Percentiles rank a stretch among this genome's conserved stretches.
phyloP scores from a whole-genome alignment of 495 filamentous ascomycete genomes.

The Hypoxylon fragiforme region DNA sequence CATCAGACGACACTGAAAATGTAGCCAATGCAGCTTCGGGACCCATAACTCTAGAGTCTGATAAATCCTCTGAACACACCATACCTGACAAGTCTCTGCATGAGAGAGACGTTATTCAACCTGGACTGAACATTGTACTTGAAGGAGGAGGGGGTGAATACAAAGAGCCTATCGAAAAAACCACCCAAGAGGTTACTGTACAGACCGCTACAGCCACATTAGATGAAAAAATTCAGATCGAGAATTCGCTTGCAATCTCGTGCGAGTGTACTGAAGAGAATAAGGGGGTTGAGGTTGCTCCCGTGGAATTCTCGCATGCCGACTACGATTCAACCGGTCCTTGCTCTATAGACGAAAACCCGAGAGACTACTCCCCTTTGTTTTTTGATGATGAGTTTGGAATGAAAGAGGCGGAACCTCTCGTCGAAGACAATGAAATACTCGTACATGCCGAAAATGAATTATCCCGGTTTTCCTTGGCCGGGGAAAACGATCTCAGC shows the following conservation, averaged over 20 bases:
- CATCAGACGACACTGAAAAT: neutral
- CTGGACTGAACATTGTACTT: neutral
- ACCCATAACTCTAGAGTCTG: neutral
- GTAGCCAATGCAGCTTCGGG: neutral
- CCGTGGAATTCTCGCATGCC: too few species aligned
- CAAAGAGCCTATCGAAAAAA: neutral
- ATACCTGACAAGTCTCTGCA: neutral
- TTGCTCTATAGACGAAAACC: neutral
- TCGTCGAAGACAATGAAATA: neutral
- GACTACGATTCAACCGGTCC: neutral
- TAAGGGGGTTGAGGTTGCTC: neutral
- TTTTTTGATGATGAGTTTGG: neutral
- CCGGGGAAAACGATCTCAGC: too few species aligned
- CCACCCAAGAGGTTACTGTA: too few species aligned
- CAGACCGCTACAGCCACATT: neutral
- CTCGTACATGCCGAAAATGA: neutral
- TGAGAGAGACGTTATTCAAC: neutral
- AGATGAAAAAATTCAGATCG: constrained; percentile 3
- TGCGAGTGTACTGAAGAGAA: neutral
- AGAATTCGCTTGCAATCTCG: neutral
- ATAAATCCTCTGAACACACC: neutral
- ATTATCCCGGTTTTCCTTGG: too few species aligned
- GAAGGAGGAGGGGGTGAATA: neutral
- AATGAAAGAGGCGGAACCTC: neutral
- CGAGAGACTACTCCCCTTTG: constrained; percentile 5